phyloP scores from a whole-genome alignment of 192 early-diverging fungal species.

The Linnemannia zychae region DNA sequence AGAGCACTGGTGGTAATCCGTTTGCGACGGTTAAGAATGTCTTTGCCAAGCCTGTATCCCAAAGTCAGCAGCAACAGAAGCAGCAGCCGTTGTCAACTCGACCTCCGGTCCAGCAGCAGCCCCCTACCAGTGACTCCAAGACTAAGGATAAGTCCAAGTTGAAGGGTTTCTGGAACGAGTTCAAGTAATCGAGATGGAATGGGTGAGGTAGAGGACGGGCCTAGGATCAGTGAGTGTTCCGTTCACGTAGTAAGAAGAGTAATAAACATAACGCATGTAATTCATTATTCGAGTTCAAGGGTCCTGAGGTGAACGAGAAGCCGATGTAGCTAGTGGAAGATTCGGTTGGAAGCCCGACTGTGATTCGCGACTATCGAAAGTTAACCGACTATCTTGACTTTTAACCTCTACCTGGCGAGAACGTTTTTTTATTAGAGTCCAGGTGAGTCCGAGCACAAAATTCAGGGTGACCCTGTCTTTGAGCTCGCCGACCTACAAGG shows the following conservation, averaged over 20 bases:
- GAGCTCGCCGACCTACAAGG: background rate
- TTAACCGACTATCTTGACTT: background rate
- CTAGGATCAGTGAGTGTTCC: too few relatives aligned
- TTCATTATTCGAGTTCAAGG: too few relatives aligned
- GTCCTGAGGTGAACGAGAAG: too few relatives aligned
- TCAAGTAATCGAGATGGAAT: background rate
- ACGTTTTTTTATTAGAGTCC: background rate
- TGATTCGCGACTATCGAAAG: background rate
- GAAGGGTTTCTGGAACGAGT: constrained; percentile 37
- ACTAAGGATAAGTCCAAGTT: constrained; percentile 38
- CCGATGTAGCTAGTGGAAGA: too few relatives aligned
- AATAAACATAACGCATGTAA: too few relatives aligned
- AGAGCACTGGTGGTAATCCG: background rate
- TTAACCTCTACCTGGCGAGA: background rate
- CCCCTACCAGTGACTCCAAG: constrained; percentile 13
- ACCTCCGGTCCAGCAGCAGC: constrained; percentile 29
- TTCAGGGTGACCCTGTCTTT: background rate
- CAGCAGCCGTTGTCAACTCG: constrained; percentile 20
- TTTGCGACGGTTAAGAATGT: constrained; percentile 54
- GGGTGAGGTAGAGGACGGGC: too few relatives aligned
- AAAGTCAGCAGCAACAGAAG: constrained; percentile 10
- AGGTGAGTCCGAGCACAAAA: background rate
- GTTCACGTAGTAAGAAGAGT: too few relatives aligned
- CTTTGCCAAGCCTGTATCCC: constrained; percentile 11
- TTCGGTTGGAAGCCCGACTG: background rate